A percentile compares a stretch with the other conserved stretches of the same genome.
These are phyloP conservation scores for Eucalyptus curtisii DNA, from an alignment of 345 rosid species.

Conservation along the genomic window DNA sequence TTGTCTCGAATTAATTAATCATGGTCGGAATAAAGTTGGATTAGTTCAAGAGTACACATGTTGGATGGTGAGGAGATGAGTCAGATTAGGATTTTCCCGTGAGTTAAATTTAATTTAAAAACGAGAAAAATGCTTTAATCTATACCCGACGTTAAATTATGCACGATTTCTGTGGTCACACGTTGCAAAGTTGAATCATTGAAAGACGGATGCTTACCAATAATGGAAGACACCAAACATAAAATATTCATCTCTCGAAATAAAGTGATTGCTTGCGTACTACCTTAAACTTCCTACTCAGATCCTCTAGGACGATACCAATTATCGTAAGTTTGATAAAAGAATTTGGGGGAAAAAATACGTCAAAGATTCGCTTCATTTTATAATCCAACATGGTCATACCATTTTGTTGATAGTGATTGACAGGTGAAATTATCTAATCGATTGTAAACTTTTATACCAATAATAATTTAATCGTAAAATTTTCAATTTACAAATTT, in stretches of 20 bases:
- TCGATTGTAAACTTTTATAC: not conserved
- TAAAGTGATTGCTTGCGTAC: not conserved
- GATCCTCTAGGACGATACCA: not conserved
- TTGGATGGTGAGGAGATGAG: not conserved
- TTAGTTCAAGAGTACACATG: not conserved
- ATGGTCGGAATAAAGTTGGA: not conserved
- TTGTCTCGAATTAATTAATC: not conserved
- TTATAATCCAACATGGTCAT: not conserved
- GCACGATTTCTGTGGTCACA: not conserved
- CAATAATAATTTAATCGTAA: rapidly evolving
- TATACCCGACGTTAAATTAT: not conserved
- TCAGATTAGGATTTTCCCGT: not conserved
- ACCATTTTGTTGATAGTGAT: not conserved
- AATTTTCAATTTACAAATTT: not conserved
- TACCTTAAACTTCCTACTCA: not conserved
- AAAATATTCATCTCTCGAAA: not conserved
- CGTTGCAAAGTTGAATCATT: not conserved
- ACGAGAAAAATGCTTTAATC: not conserved
- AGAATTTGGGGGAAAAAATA: not conserved
- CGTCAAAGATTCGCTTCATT: not conserved
- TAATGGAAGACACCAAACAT: not conserved
- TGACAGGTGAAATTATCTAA: rapidly evolving
- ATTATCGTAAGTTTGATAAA: not conserved
- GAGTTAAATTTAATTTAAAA: not conserved
- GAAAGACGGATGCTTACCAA: not conserved